Evolutionary conservation across 306 rosid species (phyloP), one percentile per base, ranked within the genome.

Genomic region (Datisca glomerata): DNA sequence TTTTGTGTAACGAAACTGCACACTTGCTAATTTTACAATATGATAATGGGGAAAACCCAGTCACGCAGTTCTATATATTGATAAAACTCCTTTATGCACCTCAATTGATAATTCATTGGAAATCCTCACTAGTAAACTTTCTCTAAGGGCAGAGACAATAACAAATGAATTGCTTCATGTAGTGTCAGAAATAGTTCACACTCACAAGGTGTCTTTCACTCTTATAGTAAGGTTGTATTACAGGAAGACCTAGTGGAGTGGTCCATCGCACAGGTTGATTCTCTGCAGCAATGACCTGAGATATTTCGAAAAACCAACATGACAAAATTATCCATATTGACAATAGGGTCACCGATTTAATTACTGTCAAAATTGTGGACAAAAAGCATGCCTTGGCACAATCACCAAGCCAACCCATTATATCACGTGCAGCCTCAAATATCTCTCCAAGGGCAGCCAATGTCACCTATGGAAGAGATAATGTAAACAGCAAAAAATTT

Each of bases 231-330:
- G 95, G 93, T 52, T 84, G 95, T 51, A 84, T 69, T 32, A 84
- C 84, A 57, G 95, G 95, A 64, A 84, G 93, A 61, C 93, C 95
- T 17, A 84, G 86, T 51, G 95, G 95, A 55, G 95, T 79, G 38
- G 79, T 84, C 86, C 95, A 84, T 34, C 66, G 58, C 56, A 84
- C 95, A 54, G 95, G 84, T 55, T 76, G 78, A 68, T 84, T 84
- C 58, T 79, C 86, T 41, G 61, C 56, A 51, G 86, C 80, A 64
- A 84, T 76, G 43, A 79, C 76, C 95, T 79, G 67, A 38, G 56
- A 21, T 45, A 63, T 21, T 44, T 66, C 46, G 39, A 61, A 29
- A 16, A 27, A 18, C 46, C 43, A 21, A 24, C 13, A 49, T 40
- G 39, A 17, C n/a, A 39, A 12, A 61, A 24, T 55, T 17, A 38